phyloP scores from a whole-genome alignment of 768 basidiomycete species.

The Wakefieldia striispora region DNA sequence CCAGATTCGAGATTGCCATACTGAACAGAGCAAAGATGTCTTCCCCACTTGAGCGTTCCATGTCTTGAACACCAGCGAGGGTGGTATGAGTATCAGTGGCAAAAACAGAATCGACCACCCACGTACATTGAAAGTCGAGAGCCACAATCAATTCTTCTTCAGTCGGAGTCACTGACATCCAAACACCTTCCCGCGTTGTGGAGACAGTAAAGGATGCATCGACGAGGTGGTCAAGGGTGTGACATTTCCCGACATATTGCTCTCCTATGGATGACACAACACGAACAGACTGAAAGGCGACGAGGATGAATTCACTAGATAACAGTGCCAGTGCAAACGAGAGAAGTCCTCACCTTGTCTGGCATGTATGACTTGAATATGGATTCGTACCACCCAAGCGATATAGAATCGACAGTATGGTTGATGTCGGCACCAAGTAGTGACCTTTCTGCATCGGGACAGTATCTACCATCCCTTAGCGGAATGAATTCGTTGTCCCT shows the following conservation, averaged over 20 bases:
- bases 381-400: slow-evolving; percentile 65
- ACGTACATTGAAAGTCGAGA: slow-evolving; percentile 60
- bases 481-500: slow-evolving; percentile 61
- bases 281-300: slow-evolving; percentile 46
- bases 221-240: slow-evolving; percentile 55
- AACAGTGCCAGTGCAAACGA: neutral
- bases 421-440: slow-evolving; percentile 59
- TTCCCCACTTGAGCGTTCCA: slow-evolving; percentile 62
- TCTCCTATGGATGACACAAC: slow-evolving; percentile 70
- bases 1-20: slow-evolving; percentile 62
- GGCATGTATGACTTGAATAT: slow-evolving; percentile 64
- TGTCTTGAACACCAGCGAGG: slow-evolving; percentile 55
- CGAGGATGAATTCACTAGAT: neutral
- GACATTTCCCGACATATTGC: slow-evolving; percentile 65
- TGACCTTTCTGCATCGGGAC: slow-evolving; percentile 46
- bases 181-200: slow-evolving; percentile 64
- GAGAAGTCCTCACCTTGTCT: slow-evolving; percentile 39
- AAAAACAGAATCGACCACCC: too few species aligned
- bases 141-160: slow-evolving; percentile 54
- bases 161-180: slow-evolving; percentile 66
- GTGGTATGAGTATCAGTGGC: neutral
- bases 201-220: slow-evolving; percentile 66
- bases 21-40: slow-evolving; percentile 66
- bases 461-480: slow-evolving; percentile 54
- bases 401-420: slow-evolving; percentile 52